A percentile compares a stretch with the other conserved stretches of the same genome.
Conservation (phyloP, 192 early-diverging fungal species). For the Coemansia aciculifera region DNA sequence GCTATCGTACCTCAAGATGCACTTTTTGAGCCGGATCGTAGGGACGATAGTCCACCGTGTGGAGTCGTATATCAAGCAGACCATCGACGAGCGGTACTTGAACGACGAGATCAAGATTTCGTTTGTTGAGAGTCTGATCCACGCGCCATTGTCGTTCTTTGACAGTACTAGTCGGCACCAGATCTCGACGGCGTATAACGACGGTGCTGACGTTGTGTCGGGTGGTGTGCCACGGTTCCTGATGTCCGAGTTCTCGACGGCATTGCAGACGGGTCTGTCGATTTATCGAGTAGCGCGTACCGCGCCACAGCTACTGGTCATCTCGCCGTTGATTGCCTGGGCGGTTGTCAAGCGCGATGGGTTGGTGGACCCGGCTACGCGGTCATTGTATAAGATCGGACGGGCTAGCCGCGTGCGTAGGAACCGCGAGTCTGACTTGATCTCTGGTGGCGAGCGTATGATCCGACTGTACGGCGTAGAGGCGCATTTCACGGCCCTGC, state of each 20-base stretch:
- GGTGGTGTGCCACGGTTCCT: slow-evolving; percentile 16
- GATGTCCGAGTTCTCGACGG: slow-evolving; percentile 10
- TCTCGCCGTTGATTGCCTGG: slow-evolving; percentile 23
- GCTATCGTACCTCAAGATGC: slow-evolving; percentile 24
- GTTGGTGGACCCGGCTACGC: slow-evolving; percentile 5
- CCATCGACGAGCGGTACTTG: slow-evolving; percentile 8
- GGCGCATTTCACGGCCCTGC: slow-evolving; percentile 57
- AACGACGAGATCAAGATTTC: slow-evolving; percentile 12
- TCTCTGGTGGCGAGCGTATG: slow-evolving; percentile 61
- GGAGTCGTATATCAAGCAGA: neutral
- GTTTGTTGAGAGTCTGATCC: slow-evolving; percentile 28
- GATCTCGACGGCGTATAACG: slow-evolving; percentile 19
- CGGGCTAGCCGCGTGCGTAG: neutral
- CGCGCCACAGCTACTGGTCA: slow-evolving; percentile 25
- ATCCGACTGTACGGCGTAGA: slow-evolving; percentile 68
- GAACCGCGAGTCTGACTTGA: slow-evolving; percentile 14
- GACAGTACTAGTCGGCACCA: slow-evolving; percentile 35
- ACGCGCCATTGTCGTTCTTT: slow-evolving; percentile 44
- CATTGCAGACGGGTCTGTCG: slow-evolving; percentile 10
- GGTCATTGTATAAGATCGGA: neutral
- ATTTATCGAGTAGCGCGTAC: slow-evolving; percentile 21
- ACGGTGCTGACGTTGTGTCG: slow-evolving; percentile 17
- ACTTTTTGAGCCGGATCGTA: slow-evolving; percentile 10
- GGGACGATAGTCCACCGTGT: neutral
- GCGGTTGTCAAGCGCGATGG: neutral